Evolutionary conservation across 2,329 filamentous ascomycete species (phyloP).

Genomic region (Sporothrix luriei): DNA sequence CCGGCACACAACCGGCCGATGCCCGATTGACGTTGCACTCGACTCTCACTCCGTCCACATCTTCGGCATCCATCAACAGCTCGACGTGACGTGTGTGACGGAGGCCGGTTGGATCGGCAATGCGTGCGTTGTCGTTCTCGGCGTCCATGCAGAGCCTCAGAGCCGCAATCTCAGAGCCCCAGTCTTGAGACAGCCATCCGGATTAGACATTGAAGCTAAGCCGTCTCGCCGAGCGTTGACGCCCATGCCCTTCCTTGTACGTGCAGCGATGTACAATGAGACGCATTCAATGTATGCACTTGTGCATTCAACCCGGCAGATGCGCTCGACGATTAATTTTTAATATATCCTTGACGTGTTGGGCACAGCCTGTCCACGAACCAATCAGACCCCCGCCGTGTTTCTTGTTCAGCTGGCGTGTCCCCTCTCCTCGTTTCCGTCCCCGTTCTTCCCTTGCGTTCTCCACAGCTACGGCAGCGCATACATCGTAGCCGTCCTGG

Average conservation of each 20-base stretch:
- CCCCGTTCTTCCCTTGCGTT: not conserved
- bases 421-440: not conserved
- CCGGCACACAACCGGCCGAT: not conserved
- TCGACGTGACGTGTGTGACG: not conserved
- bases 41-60: no score
- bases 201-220: no score
- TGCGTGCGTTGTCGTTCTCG: not conserved
- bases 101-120: not conserved
- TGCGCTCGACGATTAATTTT: no score
- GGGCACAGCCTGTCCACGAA: not conserved
- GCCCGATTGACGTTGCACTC: not conserved
- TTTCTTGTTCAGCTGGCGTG: constrained; percentile 29
- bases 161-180: no score
- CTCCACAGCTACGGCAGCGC: not conserved
- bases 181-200: no score
- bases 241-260: not conserved
- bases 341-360: not conserved
- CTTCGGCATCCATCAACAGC: not conserved
- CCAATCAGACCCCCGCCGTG: constrained; percentile 21
- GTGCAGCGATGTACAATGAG: not conserved
- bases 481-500: no score
- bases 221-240: constrained; percentile 7
- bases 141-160: not conserved
- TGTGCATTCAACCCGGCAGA: no score
- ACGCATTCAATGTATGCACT: not conserved